Evolutionary conservation across 2,329 filamentous ascomycete genomes (phyloP).

Genomic region (Setomelanomma holmii): DNA sequence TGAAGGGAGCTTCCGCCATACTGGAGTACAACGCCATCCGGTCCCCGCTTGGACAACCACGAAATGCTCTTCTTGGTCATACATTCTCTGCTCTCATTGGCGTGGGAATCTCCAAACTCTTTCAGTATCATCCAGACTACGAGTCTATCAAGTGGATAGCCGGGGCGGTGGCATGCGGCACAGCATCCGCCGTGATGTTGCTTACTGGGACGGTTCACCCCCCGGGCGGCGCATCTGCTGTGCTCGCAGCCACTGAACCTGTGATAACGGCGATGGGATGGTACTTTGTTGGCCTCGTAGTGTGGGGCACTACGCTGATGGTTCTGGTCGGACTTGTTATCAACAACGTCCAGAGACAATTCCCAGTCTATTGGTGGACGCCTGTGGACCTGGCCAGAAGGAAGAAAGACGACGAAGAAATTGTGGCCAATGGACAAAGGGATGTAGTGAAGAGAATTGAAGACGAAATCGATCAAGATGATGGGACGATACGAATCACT

Average conservation of each 20-base stretch:
- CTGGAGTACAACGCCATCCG: constrained; percentile 57
- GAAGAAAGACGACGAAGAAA: constrained; percentile 30
- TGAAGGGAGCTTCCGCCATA: constrained; percentile 55
- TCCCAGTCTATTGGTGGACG: constrained; percentile 60
- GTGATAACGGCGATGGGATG: constrained; percentile 54
- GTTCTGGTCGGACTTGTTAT: constrained; percentile 50
- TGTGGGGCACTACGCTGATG: constrained; percentile 54
- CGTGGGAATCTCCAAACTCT: constrained; percentile 54
- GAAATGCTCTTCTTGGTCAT: constrained; percentile 56
- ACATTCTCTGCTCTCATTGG: constrained; percentile 54
- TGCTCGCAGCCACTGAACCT: constrained; percentile 53
- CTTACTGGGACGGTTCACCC: constrained; percentile 58
- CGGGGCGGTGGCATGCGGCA: constrained; percentile 52
- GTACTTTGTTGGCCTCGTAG: constrained; percentile 53
- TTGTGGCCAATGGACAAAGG: constrained; percentile 26
- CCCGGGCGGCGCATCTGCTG: constrained; percentile 58
- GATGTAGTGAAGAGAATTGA: constrained; percentile 26
- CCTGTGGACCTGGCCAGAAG: constrained; percentile 43
- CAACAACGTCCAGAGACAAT: constrained; percentile 57
- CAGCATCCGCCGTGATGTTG: constrained; percentile 55
- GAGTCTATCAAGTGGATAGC: constrained; percentile 54
- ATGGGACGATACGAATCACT: constrained; percentile 39
- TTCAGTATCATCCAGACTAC: constrained; percentile 49
- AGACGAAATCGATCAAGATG: constrained; percentile 23
- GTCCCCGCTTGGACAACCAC: constrained; percentile 57